Conservation (phyloP, 108 stramenopile species). For the Nitzschia sp. region DNA sequence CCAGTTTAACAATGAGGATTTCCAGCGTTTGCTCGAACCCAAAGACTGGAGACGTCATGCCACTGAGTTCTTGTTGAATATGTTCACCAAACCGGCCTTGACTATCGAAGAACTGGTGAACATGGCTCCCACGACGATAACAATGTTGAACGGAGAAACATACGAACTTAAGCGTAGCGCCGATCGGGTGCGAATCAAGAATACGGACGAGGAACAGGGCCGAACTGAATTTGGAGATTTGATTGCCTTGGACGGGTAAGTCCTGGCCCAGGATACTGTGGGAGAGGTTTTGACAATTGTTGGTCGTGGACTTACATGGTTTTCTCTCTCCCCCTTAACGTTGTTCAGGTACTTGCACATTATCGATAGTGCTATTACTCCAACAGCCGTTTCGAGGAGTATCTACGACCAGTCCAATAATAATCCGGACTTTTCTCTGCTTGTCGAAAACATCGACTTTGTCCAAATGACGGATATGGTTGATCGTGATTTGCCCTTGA, state of each 20-base stretch:
- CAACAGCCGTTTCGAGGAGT: constrained; percentile 29
- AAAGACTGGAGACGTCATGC: constrained; percentile 34
- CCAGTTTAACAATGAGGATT: constrained; percentile 39
- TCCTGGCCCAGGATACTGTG: background rate
- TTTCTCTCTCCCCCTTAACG: background rate
- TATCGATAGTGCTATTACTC: constrained; percentile 28
- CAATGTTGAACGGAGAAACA: constrained; percentile 35
- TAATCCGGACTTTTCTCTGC: constrained; percentile 17
- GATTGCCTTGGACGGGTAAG: constrained; percentile 37
- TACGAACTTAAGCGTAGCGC: constrained; percentile 35
- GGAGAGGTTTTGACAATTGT: background rate
- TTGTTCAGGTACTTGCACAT: constrained; percentile 29
- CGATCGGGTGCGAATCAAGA: constrained; percentile 32
- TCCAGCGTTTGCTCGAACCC: constrained; percentile 34
- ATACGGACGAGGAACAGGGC: constrained; percentile 24
- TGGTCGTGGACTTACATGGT: too few relatives aligned
- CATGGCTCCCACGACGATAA: constrained; percentile 26
- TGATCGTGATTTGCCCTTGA: constrained; percentile 29
- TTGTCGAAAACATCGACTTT: constrained; percentile 34
- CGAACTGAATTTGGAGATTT: constrained; percentile 39
- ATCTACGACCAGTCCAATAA: constrained; percentile 29
- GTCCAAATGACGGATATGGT: constrained; percentile 34
- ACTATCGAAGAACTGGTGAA: constrained; percentile 22
- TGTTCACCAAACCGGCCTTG: constrained; percentile 20
- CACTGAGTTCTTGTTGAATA: constrained; percentile 37